Conservation (phyloP, 2,329 filamentous ascomycete genomes). For the Penicillium sp. region DNA sequence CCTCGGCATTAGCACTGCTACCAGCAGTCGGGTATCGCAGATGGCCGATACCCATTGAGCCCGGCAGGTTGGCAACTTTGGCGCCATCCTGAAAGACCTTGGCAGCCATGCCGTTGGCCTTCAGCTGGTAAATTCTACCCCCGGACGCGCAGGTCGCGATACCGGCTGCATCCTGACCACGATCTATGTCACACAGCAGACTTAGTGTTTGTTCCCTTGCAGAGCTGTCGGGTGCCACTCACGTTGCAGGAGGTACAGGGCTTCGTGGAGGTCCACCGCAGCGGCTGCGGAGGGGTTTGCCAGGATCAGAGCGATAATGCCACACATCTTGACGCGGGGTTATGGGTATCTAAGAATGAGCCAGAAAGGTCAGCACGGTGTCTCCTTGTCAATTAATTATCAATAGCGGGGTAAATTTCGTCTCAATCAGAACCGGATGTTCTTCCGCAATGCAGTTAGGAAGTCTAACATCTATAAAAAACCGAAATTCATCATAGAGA, state of each 20-base stretch:
- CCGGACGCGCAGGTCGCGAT: slow-evolving; percentile 70
- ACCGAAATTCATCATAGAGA: slow-evolving; percentile 39
- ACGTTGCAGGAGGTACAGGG: slow-evolving; percentile 64
- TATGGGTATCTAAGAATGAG: slow-evolving; percentile 18
- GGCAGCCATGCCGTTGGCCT: slow-evolving; percentile 81
- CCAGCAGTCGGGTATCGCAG: slow-evolving; percentile 86
- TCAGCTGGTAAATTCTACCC: slow-evolving; percentile 80
- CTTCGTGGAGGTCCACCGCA: slow-evolving; percentile 64
- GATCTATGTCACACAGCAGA: slow-evolving; percentile 43
- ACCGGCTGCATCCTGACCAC: slow-evolving; percentile 83
- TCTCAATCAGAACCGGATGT: slow-evolving; percentile 30
- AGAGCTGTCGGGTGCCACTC: slow-evolving; percentile 20
- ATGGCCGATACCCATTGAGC: slow-evolving; percentile 82
- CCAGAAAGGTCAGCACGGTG: background rate
- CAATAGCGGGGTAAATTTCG: slow-evolving; percentile 7
- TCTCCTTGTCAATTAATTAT: slow-evolving; percentile 4
- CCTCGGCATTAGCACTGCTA: slow-evolving; percentile 75
- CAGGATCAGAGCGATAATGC: slow-evolving; percentile 58
- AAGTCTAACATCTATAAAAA: slow-evolving; percentile 49
- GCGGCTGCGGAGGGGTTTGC: slow-evolving; percentile 50
- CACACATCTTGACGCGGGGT: slow-evolving; percentile 50
- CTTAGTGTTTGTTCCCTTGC: slow-evolving; percentile 5
- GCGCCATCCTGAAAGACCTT: slow-evolving; percentile 79
- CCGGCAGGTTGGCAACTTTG: slow-evolving; percentile 67
- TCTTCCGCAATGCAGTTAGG: slow-evolving; percentile 42